Evolutionary conservation across 78 protist genomes (phyloP).

Genomic region (Diacronema lutheri): DNA sequence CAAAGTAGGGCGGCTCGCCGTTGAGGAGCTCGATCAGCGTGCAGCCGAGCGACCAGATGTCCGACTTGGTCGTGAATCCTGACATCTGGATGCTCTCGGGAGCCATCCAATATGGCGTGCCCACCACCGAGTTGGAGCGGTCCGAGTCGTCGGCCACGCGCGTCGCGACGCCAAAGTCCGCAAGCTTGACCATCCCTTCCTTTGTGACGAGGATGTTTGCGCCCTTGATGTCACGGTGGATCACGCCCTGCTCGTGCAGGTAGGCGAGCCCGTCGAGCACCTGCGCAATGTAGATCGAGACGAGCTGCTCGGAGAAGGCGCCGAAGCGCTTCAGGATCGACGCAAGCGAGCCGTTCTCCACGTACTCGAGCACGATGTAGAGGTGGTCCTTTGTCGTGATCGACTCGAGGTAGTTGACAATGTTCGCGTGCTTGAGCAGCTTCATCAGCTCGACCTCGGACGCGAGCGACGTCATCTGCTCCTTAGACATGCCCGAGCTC

Average conservation of each 20-base stretch:
- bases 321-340: conserved; percentile 77
- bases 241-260: conserved; percentile 81
- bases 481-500: background rate
- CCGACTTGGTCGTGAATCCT: conserved; percentile 80
- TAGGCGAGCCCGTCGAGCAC: conserved; percentile 80
- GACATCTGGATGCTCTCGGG: conserved; percentile 91
- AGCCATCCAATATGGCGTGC: conserved; percentile 98
- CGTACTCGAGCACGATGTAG: conserved; percentile 82
- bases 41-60: conserved; percentile 95
- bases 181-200: conserved; percentile 39
- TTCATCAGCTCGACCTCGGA: conserved; percentile 30
- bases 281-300: conserved; percentile 74
- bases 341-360: conserved; percentile 89
- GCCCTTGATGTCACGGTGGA: conserved; percentile 63
- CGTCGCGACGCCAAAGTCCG: conserved; percentile 95
- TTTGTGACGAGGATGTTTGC: conserved; percentile 43
- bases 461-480: background rate
- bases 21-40: conserved; percentile 93
- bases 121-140: conserved; percentile 71
- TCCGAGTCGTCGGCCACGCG: conserved; percentile 39
- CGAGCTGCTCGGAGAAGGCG: conserved; percentile 82
- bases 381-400: conserved; percentile 53
- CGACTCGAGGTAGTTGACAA: conserved; percentile 48
- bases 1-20: conserved; percentile 94
- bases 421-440: conserved; percentile 41